Evolutionary conservation across 2,329 filamentous ascomycete genomes (phyloP), one percentile per base, ranked within the genome.

Genomic region (Sarocladium oryzae): DNA sequence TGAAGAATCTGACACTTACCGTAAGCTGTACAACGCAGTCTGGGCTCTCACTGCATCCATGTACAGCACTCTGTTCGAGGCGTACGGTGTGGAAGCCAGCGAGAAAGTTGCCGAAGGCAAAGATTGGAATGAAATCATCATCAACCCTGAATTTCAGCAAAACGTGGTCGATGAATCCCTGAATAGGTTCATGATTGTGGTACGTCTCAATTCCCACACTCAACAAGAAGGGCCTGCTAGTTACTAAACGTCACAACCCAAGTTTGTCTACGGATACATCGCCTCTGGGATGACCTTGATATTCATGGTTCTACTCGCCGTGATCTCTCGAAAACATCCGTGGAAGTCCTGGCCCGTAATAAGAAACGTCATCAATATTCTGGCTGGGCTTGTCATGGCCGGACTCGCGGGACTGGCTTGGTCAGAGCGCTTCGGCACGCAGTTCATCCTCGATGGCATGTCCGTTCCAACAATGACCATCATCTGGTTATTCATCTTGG

Each of bases 261-360:
- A 69, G 65, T 69, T 69, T 51, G 57, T 61, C 16, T 68, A 65
- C 45, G 63, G 60, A 6, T 70, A 67, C 48, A 55, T 69, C 26
- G 58, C 63, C 11, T 61, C 61, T 2, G 67, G 65, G 0, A 46
- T 57, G 48, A 61, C 63, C 20, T 56, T 69, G 21, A 55, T 64
- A 20, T 53, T 69, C 13, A 63, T 69, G 61, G 56, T 59, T 2
- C 4, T 61, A 5, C 61, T 70, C 7, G 57, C 63, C 35, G 50
- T 65, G 35, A 49, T 68, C 30, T 57, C 65, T 1, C 63, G 66
- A 20, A 61, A 58, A 1, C 60, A 57, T 2, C 58, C 58, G 3
- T 65, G 65, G 62, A 62, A 57, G 21, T 55, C 56, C 13, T 69
- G 66, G 63, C 62, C 61, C 4, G 56, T 66, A 10, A 51, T 61